These are phyloP conservation scores for Macadamia tetraphylla DNA, from an alignment of 164 flowering plant genomes.

Conservation along the genomic window DNA sequence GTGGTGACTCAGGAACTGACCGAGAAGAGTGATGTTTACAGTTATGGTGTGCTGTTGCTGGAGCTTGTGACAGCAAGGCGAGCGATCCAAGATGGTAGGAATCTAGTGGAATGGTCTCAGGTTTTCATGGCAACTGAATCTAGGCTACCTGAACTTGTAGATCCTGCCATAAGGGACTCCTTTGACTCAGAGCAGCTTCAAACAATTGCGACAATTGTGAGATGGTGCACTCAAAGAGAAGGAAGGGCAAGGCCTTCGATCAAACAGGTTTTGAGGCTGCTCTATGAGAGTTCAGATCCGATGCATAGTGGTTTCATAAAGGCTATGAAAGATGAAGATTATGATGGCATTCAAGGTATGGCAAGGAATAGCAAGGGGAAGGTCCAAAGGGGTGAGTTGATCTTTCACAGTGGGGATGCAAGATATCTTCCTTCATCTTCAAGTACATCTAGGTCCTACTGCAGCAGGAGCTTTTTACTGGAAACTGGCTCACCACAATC, in stretches of 20 bases:
- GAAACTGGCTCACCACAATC: constrained; percentile 86
- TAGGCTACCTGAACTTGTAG: constrained; percentile 62
- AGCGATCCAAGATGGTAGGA: constrained; percentile 80
- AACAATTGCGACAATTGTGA: constrained; percentile 51
- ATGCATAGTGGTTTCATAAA: constrained; percentile 54
- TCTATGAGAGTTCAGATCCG: constrained; percentile 80
- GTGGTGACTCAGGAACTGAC: constrained; percentile 83
- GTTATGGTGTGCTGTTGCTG: constrained; percentile 85
- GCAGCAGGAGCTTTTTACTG: constrained; percentile 87
- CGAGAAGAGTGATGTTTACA: constrained; percentile 94
- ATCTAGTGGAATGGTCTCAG: constrained; percentile 87
- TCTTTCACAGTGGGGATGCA: constrained; percentile 67
- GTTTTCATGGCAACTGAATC: constrained; percentile 46
- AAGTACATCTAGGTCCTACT: constrained; percentile 84
- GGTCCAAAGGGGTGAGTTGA: constrained; percentile 37
- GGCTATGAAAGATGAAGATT: constrained; percentile 68
- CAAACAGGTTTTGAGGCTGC: constrained; percentile 80
- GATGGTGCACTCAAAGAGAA: constrained; percentile 93
- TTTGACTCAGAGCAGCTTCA: constrained; percentile 76
- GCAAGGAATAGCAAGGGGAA: constrained; percentile 54
- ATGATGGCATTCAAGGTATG: constrained; percentile 35
- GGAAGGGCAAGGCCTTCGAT: constrained; percentile 83
- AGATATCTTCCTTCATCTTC: constrained; percentile 83
- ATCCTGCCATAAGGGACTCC: constrained; percentile 53
- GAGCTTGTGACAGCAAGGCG: constrained; percentile 73